phyloP scores from a whole-genome alignment of 345 rosid genomes.

The Euphorbia tirucalli region DNA sequence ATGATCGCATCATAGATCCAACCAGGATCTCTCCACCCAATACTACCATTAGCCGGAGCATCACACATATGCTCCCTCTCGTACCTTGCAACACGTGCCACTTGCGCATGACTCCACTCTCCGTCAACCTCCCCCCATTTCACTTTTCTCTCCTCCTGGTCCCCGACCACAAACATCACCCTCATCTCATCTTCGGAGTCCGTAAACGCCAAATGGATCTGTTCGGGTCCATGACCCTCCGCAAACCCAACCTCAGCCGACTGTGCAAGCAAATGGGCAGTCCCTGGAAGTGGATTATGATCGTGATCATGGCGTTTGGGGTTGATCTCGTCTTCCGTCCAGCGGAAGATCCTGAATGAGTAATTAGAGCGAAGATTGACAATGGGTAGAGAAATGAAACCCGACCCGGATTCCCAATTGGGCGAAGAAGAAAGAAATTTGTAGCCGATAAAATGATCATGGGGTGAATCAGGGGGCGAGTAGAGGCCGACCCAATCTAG shows the following conservation, averaged over 20 bases:
- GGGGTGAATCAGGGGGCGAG: slow-evolving; percentile 71
- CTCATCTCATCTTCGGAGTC: slow-evolving; percentile 69
- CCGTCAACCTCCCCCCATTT: slow-evolving; percentile 63
- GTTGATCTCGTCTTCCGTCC: slow-evolving; percentile 69
- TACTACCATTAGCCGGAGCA: slow-evolving; percentile 67
- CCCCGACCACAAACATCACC: slow-evolving; percentile 78
- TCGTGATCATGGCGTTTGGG: slow-evolving; percentile 63
- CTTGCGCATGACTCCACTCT: slow-evolving; percentile 25
- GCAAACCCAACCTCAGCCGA: slow-evolving; percentile 47
- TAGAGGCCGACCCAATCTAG: slow-evolving; percentile 92
- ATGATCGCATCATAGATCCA: slow-evolving; percentile 76
- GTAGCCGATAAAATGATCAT: slow-evolving; percentile 75
- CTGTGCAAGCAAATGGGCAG: slow-evolving; percentile 52
- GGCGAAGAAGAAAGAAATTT: slow-evolving; percentile 62
- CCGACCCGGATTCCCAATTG: slow-evolving; percentile 63
- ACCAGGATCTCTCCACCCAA: slow-evolving; percentile 95
- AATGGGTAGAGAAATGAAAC: slow-evolving; percentile 64
- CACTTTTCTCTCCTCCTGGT: slow-evolving; percentile 52
- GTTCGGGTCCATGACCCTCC: slow-evolving; percentile 53
- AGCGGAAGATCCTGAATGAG: slow-evolving; percentile 89
- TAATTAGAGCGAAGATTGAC: slow-evolving; percentile 71
- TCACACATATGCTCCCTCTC: slow-evolving; percentile 79
- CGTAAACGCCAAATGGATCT: slow-evolving; percentile 71
- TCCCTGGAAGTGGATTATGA: slow-evolving; percentile 74
- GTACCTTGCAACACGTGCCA: slow-evolving; percentile 64